Conservation (phyloP, 2,329 filamentous ascomycete species). For the Epichloe uncinata region DNA sequence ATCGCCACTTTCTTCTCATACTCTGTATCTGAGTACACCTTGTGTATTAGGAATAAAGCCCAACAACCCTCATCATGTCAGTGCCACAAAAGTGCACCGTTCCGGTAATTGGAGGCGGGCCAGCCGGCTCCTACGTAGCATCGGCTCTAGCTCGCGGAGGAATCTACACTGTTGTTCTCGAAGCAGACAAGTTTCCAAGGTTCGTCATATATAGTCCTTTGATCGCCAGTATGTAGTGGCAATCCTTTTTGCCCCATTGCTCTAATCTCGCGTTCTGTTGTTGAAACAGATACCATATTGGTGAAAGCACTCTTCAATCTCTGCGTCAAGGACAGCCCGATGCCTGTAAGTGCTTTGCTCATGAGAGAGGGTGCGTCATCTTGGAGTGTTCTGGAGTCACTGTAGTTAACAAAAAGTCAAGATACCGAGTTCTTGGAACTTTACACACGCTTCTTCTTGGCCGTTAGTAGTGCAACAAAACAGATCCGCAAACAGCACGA, state of each 20-base stretch:
- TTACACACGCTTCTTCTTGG: slow-evolving; percentile 31
- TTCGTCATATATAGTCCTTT: not conserved
- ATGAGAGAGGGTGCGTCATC: not conserved
- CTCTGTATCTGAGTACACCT: too few relatives aligned
- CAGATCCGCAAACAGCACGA: slow-evolving; percentile 27
- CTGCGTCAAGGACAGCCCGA: slow-evolving; percentile 15
- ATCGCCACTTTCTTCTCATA: too few relatives aligned
- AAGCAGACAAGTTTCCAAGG: slow-evolving; percentile 9
- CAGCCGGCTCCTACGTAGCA: too few relatives aligned
- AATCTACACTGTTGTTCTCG: slow-evolving; percentile 8
- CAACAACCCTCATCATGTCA: too few relatives aligned
- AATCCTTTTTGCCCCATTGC: too few relatives aligned
- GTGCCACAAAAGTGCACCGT: too few relatives aligned
- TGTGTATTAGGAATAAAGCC: too few relatives aligned
- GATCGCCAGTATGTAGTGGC: too few relatives aligned
- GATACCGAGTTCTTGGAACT: slow-evolving; percentile 9
- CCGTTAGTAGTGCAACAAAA: slow-evolving; percentile 14
- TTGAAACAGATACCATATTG: slow-evolving; percentile 21
- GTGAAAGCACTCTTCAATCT: slow-evolving; percentile 24
- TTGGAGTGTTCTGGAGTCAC: too few relatives aligned
- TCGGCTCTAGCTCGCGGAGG: slow-evolving; percentile 5
- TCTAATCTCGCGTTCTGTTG: not conserved
- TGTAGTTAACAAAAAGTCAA: too few relatives aligned
- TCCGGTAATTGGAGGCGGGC: too few relatives aligned
- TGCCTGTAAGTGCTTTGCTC: too few relatives aligned